Evolutionary conservation across 371 early-diverging fungal species (phyloP), one percentile per base, ranked within the genome.

Genomic region (Mortierella sp.): DNA sequence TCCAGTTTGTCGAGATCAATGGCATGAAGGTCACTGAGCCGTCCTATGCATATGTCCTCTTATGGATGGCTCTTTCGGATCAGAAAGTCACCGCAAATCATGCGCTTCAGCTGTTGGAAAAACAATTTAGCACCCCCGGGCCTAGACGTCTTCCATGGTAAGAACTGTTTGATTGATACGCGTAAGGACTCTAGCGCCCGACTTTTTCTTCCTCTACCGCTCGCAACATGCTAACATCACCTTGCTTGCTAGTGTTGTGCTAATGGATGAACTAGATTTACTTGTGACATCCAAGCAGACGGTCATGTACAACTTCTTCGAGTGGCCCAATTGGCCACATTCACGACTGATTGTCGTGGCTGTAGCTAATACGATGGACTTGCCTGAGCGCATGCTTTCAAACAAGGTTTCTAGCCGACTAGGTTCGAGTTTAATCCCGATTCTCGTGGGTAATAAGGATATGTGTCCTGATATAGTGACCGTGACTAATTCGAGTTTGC

Each of bases 311-410:
- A 98, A 99, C 75, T 94, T 99, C 70, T 95, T 99, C 66, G 97
- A 99, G 57, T 96, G 99, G 95, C 97, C 99, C 2, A 95, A 92
- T 58, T 83, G 90, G 47, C 85, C 89, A 2, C 81, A 91, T 52
- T 93, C 97, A 4, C 82, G 90, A 49, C 79, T 99, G 15, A 89
- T 98, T 57, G 92, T 99, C 1, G 86, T 99, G 21, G 96, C 98
- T 0, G 93, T 99, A 48, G 99, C 99, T 27, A 99, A 99, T 72
- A 99, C 99, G 0, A 98, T 99, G 95, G 98, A 99, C 78, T 82
- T 99, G 27, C 99, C 99, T 0, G 99, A 99, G 70, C 88, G 96
- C 50, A 86, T 95, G 82, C 87, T 97, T 49, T 86, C 89, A n/a
- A 93, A 94, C 71, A 95, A 95, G 67, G 89, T 98, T 34, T 93